Percentiles rank a stretch among this genome's conserved stretches.
phyloP scores from a whole-genome alignment of 2,329 filamentous ascomycete species.

The Pseudogymnoascus verrucosus region DNA sequence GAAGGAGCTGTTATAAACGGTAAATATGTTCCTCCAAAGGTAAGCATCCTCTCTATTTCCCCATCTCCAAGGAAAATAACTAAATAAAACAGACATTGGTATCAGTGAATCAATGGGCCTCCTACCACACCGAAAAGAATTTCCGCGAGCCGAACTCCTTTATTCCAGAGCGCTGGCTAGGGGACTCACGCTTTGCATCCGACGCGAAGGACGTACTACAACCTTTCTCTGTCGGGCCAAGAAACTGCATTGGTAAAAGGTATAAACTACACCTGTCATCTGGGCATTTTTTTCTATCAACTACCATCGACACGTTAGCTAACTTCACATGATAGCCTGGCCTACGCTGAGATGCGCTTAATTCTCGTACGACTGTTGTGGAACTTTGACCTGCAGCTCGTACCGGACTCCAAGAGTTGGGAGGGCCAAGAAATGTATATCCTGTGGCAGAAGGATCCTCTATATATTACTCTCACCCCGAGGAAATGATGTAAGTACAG shows the following conservation, averaged over 20 bases:
- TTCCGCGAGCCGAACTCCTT: slow-evolving; percentile 21
- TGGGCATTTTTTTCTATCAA: neutral
- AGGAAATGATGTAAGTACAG: neutral
- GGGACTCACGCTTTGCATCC: slow-evolving; percentile 5
- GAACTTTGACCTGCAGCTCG: slow-evolving; percentile 19
- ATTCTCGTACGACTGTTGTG: slow-evolving; percentile 19
- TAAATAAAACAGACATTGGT: slow-evolving; percentile 13
- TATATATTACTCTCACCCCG: neutral
- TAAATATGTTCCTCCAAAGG: slow-evolving; percentile 12
- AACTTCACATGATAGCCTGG: slow-evolving; percentile 11
- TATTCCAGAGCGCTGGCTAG: slow-evolving; percentile 33
- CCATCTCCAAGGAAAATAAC: neutral
- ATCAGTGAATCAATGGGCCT: neutral
- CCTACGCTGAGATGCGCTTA: slow-evolving; percentile 15
- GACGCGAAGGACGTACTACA: slow-evolving; percentile 25
- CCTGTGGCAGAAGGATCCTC: slow-evolving; percentile 10
- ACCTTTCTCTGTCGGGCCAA: slow-evolving; percentile 16
- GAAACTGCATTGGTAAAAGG: slow-evolving; percentile 15
- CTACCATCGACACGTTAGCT: neutral
- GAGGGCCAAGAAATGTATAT: neutral
- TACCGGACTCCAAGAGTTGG: neutral
- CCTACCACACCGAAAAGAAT: neutral
- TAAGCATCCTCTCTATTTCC: neutral
- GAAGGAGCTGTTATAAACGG: slow-evolving; percentile 16
- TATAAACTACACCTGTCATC: neutral